phyloP scores from a whole-genome alignment of 2,329 filamentous ascomycete species.

The Aspergillus novofumigatus region DNA sequence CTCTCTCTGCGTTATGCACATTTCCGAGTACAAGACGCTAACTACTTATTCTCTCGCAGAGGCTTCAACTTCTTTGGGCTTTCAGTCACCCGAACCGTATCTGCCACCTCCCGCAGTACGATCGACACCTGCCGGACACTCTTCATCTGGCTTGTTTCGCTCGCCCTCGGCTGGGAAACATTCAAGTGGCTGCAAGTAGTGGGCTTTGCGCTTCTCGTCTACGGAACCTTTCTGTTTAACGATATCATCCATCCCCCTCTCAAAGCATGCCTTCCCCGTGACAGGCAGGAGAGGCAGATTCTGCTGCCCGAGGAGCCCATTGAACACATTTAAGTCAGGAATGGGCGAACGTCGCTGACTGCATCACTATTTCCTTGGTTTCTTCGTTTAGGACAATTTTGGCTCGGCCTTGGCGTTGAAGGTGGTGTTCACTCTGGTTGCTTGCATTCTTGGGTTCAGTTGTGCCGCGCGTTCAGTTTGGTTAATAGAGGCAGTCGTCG shows the following conservation, averaged over 20 bases:
- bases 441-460: neutral
- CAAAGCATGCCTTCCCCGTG: slow-evolving; percentile 57
- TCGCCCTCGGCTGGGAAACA: slow-evolving; percentile 90
- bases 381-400: neutral
- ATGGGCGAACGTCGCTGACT: neutral
- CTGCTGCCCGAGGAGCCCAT: slow-evolving; percentile 79
- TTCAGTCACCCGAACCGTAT: slow-evolving; percentile 83
- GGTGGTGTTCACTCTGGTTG: neutral
- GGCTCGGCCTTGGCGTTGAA: neutral
- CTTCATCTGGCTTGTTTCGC: slow-evolving; percentile 91
- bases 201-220: slow-evolving; percentile 86
- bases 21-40: neutral
- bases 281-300: slow-evolving; percentile 49
- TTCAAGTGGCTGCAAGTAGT: slow-evolving; percentile 96
- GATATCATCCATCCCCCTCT: slow-evolving; percentile 83
- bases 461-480: neutral
- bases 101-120: slow-evolving; percentile 87
- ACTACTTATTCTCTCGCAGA: slow-evolving; percentile 43
- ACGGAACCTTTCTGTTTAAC: slow-evolving; percentile 96
- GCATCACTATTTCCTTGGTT: neutral
- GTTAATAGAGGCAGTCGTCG: neutral
- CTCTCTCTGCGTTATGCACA: slow-evolving; percentile 6
- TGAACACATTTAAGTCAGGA: slow-evolving; percentile 55
- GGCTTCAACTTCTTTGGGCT: slow-evolving; percentile 99
- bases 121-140: slow-evolving; percentile 97